Conservation (phyloP, 306 rosid genomes). For the Malus domestica region DNA sequence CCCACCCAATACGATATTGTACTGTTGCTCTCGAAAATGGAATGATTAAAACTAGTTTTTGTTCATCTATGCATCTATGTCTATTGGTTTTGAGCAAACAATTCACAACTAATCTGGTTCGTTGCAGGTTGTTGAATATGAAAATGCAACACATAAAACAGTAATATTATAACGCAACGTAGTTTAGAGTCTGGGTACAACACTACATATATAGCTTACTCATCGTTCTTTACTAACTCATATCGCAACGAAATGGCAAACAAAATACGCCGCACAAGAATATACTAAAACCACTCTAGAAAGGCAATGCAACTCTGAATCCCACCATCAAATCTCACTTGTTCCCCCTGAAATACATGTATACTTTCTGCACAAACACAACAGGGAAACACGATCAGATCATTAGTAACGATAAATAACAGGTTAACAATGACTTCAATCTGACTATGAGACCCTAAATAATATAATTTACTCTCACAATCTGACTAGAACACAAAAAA, state of each 20-base stretch:
- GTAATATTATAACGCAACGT: background rate
- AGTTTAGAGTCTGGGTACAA: background rate
- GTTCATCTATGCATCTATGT: too few species aligned
- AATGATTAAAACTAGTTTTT: too few species aligned
- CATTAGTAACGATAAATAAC: background rate
- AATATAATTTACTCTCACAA: background rate
- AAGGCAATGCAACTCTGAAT: conserved; percentile 10
- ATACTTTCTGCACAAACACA: conserved; percentile 69
- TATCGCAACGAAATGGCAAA: background rate
- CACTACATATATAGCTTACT: background rate
- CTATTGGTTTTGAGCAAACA: too few species aligned
- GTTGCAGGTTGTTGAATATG: too few species aligned
- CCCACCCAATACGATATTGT: too few species aligned
- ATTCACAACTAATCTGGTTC: too few species aligned
- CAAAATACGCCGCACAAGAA: conserved; percentile 17
- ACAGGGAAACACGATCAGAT: background rate
- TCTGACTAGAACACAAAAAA: background rate
- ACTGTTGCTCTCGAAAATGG: too few species aligned
- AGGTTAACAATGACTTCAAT: background rate
- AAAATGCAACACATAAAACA: background rate
- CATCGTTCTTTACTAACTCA: background rate
- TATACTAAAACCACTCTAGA: conserved; percentile 29
- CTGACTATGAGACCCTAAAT: background rate
- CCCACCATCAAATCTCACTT: conserved; percentile 40
- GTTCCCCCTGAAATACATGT: conserved; percentile 82